These are phyloP conservation scores for Neurospora africana DNA, from an alignment of 495 filamentous ascomycete genomes.

Conservation along the genomic window DNA sequence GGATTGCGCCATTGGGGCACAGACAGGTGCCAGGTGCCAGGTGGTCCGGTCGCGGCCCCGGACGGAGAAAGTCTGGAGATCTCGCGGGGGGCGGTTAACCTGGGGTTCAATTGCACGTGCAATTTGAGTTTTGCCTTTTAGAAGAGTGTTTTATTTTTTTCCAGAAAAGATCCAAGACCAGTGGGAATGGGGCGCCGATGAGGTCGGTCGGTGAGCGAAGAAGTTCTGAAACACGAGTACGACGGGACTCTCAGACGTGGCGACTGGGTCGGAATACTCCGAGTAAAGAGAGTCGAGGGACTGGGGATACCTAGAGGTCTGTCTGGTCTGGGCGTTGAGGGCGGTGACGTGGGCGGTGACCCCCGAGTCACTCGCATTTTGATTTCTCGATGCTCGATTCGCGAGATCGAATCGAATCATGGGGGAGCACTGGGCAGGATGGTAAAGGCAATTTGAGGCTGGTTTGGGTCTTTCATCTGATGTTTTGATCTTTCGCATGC, in stretches of 20 bases:
- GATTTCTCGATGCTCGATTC: not conserved
- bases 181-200: not conserved
- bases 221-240: not conserved
- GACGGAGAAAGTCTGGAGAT: not conserved
- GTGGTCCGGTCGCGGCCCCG: not conserved
- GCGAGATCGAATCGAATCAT: too few species aligned
- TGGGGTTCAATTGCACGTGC: not conserved
- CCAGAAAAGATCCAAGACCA: not conserved
- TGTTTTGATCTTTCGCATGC: not conserved
- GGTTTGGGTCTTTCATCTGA: not conserved
- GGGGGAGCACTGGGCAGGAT: not conserved
- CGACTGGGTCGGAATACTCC: not conserved
- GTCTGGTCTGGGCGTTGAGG: not conserved
- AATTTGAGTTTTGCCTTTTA: not conserved
- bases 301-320: not conserved
- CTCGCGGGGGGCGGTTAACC: not conserved
- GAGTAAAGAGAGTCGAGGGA: not conserved
- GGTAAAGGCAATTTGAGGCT: not conserved
- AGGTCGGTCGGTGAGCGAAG: not conserved
- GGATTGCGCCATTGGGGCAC: too few species aligned
- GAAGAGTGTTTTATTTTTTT: not conserved
- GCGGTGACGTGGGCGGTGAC: not conserved
- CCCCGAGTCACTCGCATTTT: not conserved
- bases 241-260: not conserved
- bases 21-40: too few species aligned